Base-by-base conservation (phyloP, 768 basidiomycete genomes). In the Hypholoma fasciculare region DNA sequence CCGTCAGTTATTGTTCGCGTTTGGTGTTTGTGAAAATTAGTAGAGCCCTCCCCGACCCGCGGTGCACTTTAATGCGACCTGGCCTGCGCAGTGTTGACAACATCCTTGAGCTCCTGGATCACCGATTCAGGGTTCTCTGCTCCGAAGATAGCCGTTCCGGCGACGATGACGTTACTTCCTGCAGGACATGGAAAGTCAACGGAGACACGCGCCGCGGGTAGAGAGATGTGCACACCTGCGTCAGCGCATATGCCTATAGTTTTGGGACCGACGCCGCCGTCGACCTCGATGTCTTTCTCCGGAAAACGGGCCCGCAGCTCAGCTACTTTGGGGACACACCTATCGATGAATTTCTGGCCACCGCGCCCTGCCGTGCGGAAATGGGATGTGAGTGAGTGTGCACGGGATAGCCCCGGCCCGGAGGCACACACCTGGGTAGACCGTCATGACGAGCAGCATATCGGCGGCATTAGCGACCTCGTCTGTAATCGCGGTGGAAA, bases 101-200 rank as follows among this genome's bases (percentile, higher is more conserved):
- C 80, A 37, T 81, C 76, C 73, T 91, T 94, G 39, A 98, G 74
- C 7, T 78, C 69, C 43, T 80, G 65, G 52, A 98, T 97, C 49
- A 96, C 92, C 39, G 83, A 74, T 44, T 87, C 87, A 0, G 97
- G 91, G 65, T 87, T 79, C n/a, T 81, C 67, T 2, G 94, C 88
- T 42, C 82, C 84, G 68, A 98, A 98, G 60, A 99, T 90, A 6
- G 96, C 95, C 7, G 96, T 98, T 12, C 97, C 97, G 12, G 97
- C 96, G 27, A 99, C 97, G 53, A 98, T 94, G 63, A 99, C 95
- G 67, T 99, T 99, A 74, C 94, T 95, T 19, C 96, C 96, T 96
- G 53, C 23, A 17, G n/a, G 20, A 42, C 20, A 40, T 7, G 34
- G 14, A 19, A 40, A 30, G n/a, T 19, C 11, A 43, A 14, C 13